Percentiles rank a stretch among this genome's conserved stretches.
These are phyloP conservation scores for Mortierella polycephala DNA, from an alignment of 371 early-diverging fungal species.

Conservation along the genomic window DNA sequence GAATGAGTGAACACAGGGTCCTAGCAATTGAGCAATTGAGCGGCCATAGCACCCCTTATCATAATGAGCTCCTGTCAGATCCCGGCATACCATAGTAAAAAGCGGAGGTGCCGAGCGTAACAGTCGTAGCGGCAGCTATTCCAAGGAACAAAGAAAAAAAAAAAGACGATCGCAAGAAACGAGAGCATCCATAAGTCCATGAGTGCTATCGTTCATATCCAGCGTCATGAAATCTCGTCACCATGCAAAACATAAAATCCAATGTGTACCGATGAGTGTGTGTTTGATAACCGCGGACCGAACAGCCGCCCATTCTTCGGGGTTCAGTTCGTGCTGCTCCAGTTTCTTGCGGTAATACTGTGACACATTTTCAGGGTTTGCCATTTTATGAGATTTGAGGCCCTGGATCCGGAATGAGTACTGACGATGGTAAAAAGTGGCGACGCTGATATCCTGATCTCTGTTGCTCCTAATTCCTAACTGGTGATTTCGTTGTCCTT, in stretches of 20 bases:
- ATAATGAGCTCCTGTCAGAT: too few species aligned
- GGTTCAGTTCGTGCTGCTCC: constrained; percentile 44
- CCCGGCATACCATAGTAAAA: constrained; percentile 33
- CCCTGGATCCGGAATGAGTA: too few species aligned
- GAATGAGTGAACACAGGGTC: not conserved
- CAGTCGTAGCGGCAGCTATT: constrained; percentile 41
- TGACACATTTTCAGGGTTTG: constrained; percentile 19
- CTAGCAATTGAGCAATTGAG: not conserved
- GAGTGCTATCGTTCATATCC: too few species aligned
- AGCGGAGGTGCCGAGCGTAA: constrained; percentile 33
- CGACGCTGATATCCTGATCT: too few species aligned
- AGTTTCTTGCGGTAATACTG: constrained; percentile 47
- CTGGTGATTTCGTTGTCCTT: not conserved
- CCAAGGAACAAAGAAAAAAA: not conserved
- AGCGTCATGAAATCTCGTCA: not conserved
- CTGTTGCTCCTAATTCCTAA: not conserved
- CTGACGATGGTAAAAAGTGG: too few species aligned
- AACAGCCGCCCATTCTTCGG: constrained; percentile 44
- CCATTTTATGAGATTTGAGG: constrained; percentile 7
- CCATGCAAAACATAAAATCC: not conserved
- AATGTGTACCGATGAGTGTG: constrained; percentile 34
- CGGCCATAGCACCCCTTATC: not conserved
- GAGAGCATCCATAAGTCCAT: too few species aligned
- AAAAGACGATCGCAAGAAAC: not conserved
- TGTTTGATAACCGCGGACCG: constrained; percentile 47